phyloP scores from a whole-genome alignment of 129 eudicot species.

The Mikania micrantha region DNA sequence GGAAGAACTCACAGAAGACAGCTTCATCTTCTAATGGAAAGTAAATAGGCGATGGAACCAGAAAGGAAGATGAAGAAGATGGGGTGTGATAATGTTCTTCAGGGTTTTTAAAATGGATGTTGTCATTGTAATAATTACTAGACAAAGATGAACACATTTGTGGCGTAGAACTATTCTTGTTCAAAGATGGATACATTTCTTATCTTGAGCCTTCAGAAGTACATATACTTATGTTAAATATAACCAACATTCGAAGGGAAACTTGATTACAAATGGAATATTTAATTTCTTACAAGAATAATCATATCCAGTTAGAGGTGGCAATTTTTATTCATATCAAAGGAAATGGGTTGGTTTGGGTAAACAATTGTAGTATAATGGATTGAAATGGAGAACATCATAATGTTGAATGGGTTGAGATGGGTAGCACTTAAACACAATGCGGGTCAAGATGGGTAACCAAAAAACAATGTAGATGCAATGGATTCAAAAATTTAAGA shows the following conservation, averaged over 20 bases:
- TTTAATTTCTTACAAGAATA: too few species aligned
- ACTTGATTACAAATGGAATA: conserved; percentile 18
- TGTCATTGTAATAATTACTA: conserved; percentile 16
- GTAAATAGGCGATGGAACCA: conserved; percentile 32
- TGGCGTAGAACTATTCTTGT: conserved; percentile 15
- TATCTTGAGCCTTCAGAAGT: conserved; percentile 9
- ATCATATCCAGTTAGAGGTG: too few species aligned
- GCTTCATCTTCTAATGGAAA: conserved; percentile 40
- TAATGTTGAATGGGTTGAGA: too few species aligned
- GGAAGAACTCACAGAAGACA: conserved; percentile 25
- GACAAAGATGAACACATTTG: neutral
- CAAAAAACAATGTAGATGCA: too few species aligned
- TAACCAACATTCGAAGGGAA: conserved; percentile 4
- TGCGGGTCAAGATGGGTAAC: too few species aligned
- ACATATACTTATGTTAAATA: neutral
- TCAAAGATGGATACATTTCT: conserved; percentile 34
- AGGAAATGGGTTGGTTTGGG: too few species aligned
- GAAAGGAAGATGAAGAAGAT: conserved; percentile 18
- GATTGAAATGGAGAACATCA: too few species aligned
- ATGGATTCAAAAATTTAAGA: too few species aligned
- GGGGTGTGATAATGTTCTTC: conserved; percentile 10
- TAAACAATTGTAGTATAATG: too few species aligned
- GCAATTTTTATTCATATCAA: too few species aligned
- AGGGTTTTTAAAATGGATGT: neutral
- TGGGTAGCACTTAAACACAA: too few species aligned